Base-by-base conservation (phyloP, 257 asterid species). In the Handroanthus guayacan region DNA sequence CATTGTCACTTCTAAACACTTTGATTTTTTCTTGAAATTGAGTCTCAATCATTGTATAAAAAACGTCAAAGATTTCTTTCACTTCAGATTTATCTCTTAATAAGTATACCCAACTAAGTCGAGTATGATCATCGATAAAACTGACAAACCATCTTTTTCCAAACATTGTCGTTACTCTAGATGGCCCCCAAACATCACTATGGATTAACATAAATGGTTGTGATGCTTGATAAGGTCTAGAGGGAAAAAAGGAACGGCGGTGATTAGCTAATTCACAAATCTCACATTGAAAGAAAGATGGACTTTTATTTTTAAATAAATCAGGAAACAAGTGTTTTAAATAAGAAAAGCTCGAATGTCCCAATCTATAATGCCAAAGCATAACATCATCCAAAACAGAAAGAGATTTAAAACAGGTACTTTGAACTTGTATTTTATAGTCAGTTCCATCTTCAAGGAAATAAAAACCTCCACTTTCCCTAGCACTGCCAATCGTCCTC, bases 291-390 rank as follows among this genome's bases (percentile, higher is more conserved):
- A 61, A 58, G 1, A 18, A 13, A 8, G 71, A 68, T 43, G 17
- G 39, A 69, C 37, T 44, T 37, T 37, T 38, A 20, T 55, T 66
- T 41, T 45, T 54, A n/a, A 75, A 75, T 9, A 75, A 9, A 20
- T 6, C 3, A 17, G 80, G 74, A 52, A 64, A 55, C 37, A 75
- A 65, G 39, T 75, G 36, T 48, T 43, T 75, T 12, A 45, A 52
- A 52, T 75, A 75, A 6, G 9, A 12, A 51, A 65, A 66, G 41
- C 58, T 54, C 41, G 69, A 62, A 62, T 78, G 76, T n/a, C 76
- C 36, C n/a, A 69, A 47, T 3, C 76, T 31, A 37, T 41, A 44
- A 39, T 37, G 55, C 76, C 64, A 77, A 1, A 69, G 18, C 43
- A 41, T 7, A 9, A 75, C 12, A 14, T 5, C 0, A 39, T 9